phyloP scores from a whole-genome alignment of 805 yeast genomes.

The Wickerhamiella sergipiensis region DNA sequence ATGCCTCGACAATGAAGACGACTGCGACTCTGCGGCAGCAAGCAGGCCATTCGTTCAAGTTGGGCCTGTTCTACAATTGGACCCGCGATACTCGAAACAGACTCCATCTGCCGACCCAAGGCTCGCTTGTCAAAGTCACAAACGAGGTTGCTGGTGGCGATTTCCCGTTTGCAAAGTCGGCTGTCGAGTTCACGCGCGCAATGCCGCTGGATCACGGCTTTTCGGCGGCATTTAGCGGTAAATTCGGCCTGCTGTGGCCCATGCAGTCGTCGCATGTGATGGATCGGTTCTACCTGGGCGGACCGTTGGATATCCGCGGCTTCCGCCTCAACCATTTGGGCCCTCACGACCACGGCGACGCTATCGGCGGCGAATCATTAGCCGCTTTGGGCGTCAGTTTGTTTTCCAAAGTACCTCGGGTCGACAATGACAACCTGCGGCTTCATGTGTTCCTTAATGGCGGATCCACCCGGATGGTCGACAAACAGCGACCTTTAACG shows the following conservation, averaged over 20 bases:
- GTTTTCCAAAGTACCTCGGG: constrained; percentile 46
- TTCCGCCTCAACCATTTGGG: constrained; percentile 57
- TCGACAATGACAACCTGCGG: constrained; percentile 37
- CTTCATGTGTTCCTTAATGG: constrained; percentile 52
- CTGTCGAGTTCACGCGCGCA: constrained; percentile 26
- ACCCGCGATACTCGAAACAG: constrained; percentile 32
- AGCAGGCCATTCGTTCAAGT: constrained; percentile 52
- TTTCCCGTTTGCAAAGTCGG: constrained; percentile 22
- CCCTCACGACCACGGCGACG: constrained; percentile 38
- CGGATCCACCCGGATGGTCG: constrained; percentile 38
- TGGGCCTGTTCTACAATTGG: constrained; percentile 34
- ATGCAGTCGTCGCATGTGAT: constrained; percentile 37
- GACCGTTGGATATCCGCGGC: constrained; percentile 58
- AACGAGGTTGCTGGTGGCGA: constrained; percentile 35
- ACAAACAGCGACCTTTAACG: constrained; percentile 9
- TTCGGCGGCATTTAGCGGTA: constrained; percentile 10
- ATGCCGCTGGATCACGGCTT: constrained; percentile 15
- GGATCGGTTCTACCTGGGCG: constrained; percentile 79
- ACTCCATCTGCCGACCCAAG: constrained; percentile 34
- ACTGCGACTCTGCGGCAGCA: constrained; percentile 42
- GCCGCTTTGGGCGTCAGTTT: constrained; percentile 43
- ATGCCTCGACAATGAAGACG: constrained; percentile 33
- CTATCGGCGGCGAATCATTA: constrained; percentile 56
- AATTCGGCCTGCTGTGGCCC: constrained; percentile 14
- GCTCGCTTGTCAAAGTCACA: constrained; percentile 28